These are phyloP conservation scores for Hysterium pulicare DNA, from an alignment of 2,329 filamentous ascomycete genomes.

Conservation along the genomic window DNA sequence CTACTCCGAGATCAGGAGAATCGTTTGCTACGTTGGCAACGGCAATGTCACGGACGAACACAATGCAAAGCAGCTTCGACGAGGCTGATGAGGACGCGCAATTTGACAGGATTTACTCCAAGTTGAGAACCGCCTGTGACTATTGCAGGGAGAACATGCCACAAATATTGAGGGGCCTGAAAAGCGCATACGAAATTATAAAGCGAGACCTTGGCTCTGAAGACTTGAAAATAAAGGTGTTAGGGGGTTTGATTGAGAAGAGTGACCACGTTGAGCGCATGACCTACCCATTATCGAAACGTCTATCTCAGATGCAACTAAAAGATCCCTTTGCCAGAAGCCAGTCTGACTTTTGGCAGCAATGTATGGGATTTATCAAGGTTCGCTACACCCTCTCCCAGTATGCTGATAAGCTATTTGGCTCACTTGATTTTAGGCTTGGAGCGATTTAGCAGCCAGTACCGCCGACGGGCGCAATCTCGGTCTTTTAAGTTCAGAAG, in stretches of 20 bases:
- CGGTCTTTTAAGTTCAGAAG: conserved; percentile 58
- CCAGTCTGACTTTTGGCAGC: conserved; percentile 60
- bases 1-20: conserved; percentile 79
- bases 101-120: conserved; percentile 80
- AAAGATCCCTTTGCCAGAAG: conserved; percentile 76
- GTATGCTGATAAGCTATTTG: conserved; percentile 4
- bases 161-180: conserved; percentile 30
- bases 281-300: conserved; percentile 67
- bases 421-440: conserved; percentile 51
- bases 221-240: conserved; percentile 30
- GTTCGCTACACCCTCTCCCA: conserved; percentile 23
- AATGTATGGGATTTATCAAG: conserved; percentile 71
- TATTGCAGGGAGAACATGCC: conserved; percentile 71
- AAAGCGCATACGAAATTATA: conserved; percentile 25
- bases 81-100: conserved; percentile 69
- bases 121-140: conserved; percentile 70
- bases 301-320: conserved; percentile 76
- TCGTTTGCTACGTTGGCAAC: conserved; percentile 63
- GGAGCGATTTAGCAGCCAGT: conserved; percentile 59
- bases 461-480: conserved; percentile 38
- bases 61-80: conserved; percentile 59
- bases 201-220: conserved; percentile 31
- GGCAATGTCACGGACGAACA: conserved; percentile 43
- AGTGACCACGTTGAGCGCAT: conserved; percentile 69
- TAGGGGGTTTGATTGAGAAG: conserved; percentile 64